A percentile compares a stretch with the other conserved stretches of the same genome.
These are phyloP conservation scores for Obba rivulosa DNA, from an alignment of 768 basidiomycete species.

Conservation along the genomic window DNA sequence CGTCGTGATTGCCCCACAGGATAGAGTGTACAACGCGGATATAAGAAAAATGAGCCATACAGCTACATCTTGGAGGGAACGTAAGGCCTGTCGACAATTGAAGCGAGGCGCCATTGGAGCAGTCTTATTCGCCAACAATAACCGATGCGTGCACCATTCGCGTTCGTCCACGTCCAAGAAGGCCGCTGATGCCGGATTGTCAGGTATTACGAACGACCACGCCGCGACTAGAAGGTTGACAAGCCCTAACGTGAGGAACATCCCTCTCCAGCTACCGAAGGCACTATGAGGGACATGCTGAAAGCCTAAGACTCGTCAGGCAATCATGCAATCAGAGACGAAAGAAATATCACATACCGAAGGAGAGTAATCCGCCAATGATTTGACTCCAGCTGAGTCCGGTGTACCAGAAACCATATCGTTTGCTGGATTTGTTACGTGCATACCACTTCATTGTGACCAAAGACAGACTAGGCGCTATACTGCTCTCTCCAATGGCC, in stretches of 20 bases:
- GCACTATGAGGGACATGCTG: not conserved
- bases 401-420: constrained; percentile 1
- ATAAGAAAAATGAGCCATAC: constrained; percentile 1
- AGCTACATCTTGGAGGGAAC: not conserved
- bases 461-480: not conserved
- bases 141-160: not conserved
- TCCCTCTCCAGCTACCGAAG: constrained; percentile 1
- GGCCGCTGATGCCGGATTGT: not conserved
- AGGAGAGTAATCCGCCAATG: not conserved
- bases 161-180: not conserved
- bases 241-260: not conserved
- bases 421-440: not conserved
- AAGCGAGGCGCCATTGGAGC: not conserved
- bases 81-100: not conserved
- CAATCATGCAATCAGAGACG: not conserved
- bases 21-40: not conserved
- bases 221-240: not conserved
- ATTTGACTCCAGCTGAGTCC: not conserved
- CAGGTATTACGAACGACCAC: not conserved
- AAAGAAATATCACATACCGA: not conserved
- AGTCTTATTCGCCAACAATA: not conserved
- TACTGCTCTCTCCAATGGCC: constrained; percentile 1
- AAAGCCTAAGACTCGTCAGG: not conserved
- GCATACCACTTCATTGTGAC: constrained; percentile 3
- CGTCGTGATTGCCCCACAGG: not conserved